Base-by-base conservation (phyloP, 1,284 basidiomycete species). In the Heterobasidion annosum region DNA sequence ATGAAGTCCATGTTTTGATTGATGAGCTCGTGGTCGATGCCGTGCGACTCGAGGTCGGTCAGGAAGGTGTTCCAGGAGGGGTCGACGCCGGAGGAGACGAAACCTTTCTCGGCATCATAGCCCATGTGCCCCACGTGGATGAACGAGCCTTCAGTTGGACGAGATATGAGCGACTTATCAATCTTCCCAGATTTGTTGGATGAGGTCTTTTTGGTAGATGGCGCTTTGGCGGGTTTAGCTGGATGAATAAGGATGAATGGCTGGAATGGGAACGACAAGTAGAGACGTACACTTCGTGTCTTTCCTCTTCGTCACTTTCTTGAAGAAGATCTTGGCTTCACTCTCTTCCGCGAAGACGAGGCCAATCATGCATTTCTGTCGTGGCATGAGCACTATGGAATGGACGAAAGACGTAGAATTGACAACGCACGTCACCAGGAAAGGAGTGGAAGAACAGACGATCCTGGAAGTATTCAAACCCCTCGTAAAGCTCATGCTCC, bases 71-170 rank as follows among this genome's bases (percentile, higher is more conserved):
- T 78, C 96, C 96, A 99, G 8, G 88, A 92, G 3, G 91, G 85
- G 69, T 98, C 96, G n/a, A 98, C 91, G 57, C 91, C 91, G 37
- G 79, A 79, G 1, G 88, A 89, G 0, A 85, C 87, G 68, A 94
- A 98, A 4, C 94, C 94, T 43, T 84, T 82, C 61, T 96, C 84
- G 0, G 82, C 69, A 62, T 96, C 90, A 68, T 90, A 98, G 25
- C 94, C 94, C 91, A 99, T 97, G 67, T 98, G 95, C 0, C 91
- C 93, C 47, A 97, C 80, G 65, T 98, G 95, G 60, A 84, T 80
- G 75, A 98, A 98, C 3, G 88, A 88, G 16, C 85, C 87, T 2
- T 71, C 67, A 15, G 82, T 82, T 1, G 95, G 94, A 0, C 78
- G 88, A 10, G 91, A 93, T 54, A 98, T 98, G 76, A 91, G 82